These are phyloP conservation scores for Helicocarpus griseus DNA, from an alignment of 2,329 filamentous ascomycete genomes.

Conservation along the genomic window DNA sequence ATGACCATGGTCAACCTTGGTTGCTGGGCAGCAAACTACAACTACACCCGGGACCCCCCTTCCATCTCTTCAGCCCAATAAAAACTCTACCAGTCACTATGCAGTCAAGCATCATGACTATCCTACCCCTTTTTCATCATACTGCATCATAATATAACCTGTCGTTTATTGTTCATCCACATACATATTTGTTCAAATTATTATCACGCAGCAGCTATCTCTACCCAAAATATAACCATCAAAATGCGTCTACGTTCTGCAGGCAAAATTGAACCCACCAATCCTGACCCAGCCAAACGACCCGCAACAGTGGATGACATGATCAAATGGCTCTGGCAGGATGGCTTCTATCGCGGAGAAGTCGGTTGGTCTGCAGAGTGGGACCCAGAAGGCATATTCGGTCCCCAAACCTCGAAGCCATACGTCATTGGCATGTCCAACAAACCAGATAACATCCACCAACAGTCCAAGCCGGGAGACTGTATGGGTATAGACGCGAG, in stretches of 20 bases:
- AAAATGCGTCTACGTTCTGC: too few species aligned
- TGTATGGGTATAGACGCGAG: not conserved
- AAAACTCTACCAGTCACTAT: too few species aligned
- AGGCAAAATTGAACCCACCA: not conserved
- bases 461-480: not conserved
- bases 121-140: too few species aligned
- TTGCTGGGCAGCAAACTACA: not conserved
- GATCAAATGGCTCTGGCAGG: constrained; percentile 11
- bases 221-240: too few species aligned
- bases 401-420: not conserved
- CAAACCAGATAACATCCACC: too few species aligned
- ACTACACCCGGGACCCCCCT: not conserved
- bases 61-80: not conserved
- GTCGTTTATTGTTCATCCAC: too few species aligned
- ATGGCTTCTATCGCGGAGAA: constrained; percentile 9
- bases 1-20: not conserved
- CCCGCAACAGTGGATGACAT: constrained; percentile 9
- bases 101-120: too few species aligned
- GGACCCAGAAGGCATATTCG: constrained; percentile 2
- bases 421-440: not conserved
- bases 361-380: constrained; percentile 10
- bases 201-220: too few species aligned
- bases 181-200: too few species aligned
- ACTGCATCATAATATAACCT: too few species aligned
- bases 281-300: not conserved